A percentile compares a stretch with the other conserved stretches of the same genome.
Evolutionary conservation across 768 basidiomycete genomes (phyloP).

Genomic region (Fomitopsis serialis): DNA sequence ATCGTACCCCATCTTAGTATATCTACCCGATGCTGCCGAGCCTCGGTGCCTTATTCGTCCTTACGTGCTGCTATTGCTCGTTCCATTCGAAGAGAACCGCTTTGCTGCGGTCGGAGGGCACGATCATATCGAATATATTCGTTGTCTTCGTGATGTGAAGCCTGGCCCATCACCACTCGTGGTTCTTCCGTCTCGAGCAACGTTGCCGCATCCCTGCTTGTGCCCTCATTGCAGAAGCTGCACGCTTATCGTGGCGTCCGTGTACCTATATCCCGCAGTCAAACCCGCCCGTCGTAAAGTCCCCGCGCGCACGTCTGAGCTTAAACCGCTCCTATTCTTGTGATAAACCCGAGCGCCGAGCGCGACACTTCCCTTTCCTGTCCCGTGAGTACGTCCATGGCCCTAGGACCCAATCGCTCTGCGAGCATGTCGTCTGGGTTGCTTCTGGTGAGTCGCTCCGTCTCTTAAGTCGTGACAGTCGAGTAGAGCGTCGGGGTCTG

Average conservation of each 20-base stretch:
- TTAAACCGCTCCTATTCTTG: neutral
- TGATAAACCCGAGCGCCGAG: slow-evolving; percentile 1
- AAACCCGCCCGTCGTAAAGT: neutral
- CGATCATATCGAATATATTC: slow-evolving; percentile 11
- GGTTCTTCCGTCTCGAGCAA: neutral
- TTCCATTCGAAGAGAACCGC: slow-evolving; percentile 15
- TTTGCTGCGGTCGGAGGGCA: slow-evolving; percentile 12
- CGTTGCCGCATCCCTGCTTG: slow-evolving; percentile 4
- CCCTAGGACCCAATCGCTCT: slow-evolving; percentile 18
- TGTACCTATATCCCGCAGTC: slow-evolving; percentile 1
- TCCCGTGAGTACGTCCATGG: slow-evolving; percentile 8
- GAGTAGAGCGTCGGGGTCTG: neutral
- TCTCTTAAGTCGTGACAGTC: neutral
- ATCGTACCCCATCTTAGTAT: slow-evolving; percentile 14
- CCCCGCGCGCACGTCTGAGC: slow-evolving; percentile 1
- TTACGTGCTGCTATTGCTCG: slow-evolving; percentile 7
- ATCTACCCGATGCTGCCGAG: slow-evolving; percentile 19
- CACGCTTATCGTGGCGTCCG: slow-evolving; percentile 4
- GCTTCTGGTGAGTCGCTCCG: slow-evolving; percentile 20
- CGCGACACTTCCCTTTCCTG: neutral
- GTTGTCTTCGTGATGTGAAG: neutral
- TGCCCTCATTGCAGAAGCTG: neutral
- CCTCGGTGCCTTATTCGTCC: slow-evolving; percentile 18
- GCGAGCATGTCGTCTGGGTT: slow-evolving; percentile 27
- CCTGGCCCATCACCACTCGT: neutral